Conservation (phyloP, 352 stramenopile species). For the Phytophthora kernoviae region DNA sequence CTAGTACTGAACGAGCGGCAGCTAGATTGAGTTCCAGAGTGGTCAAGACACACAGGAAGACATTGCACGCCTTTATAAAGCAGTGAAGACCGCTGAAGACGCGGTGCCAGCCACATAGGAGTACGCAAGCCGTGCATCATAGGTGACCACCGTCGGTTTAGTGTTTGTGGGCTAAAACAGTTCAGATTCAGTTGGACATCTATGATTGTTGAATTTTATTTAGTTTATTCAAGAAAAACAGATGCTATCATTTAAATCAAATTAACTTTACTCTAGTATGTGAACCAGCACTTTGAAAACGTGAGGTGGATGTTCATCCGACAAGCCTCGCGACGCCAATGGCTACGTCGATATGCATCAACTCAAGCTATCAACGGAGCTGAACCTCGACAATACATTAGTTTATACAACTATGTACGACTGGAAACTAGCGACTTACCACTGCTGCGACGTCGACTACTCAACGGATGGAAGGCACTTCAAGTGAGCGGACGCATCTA, state of each 20-base stretch:
- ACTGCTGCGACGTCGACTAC: slow-evolving; percentile 31
- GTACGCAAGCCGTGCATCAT: slow-evolving; percentile 15
- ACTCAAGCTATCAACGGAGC: not conserved
- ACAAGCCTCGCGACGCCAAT: not conserved
- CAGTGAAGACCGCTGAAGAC: slow-evolving; percentile 18
- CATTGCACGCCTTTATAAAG: slow-evolving; percentile 9
- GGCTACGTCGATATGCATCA: slow-evolving; percentile 7
- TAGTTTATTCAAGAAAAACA: not conserved
- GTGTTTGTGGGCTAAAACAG: not conserved
- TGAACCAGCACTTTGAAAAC: not conserved
- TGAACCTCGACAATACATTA: slow-evolving; percentile 41
- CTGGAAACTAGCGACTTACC: slow-evolving; percentile 37
- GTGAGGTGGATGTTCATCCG: not conserved
- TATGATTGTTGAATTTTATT: slow-evolving; percentile 4
- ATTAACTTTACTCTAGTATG: not conserved
- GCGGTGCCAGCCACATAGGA: slow-evolving; percentile 7
- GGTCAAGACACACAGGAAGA: not conserved
- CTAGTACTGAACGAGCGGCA: slow-evolving; percentile 9
- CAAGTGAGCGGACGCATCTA: slow-evolving; percentile 84
- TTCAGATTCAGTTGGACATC: not conserved
- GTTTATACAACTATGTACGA: slow-evolving; percentile 53
- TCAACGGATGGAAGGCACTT: slow-evolving; percentile 48
- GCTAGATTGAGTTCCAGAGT: not conserved
- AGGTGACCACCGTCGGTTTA: not conserved
- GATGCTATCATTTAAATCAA: slow-evolving; percentile 12